Percentiles rank a stretch among this genome's conserved stretches.
These are phyloP conservation scores for Cryptococcus deneoformans DNA, from an alignment of 1,284 basidiomycete species.

Conservation along the genomic window DNA sequence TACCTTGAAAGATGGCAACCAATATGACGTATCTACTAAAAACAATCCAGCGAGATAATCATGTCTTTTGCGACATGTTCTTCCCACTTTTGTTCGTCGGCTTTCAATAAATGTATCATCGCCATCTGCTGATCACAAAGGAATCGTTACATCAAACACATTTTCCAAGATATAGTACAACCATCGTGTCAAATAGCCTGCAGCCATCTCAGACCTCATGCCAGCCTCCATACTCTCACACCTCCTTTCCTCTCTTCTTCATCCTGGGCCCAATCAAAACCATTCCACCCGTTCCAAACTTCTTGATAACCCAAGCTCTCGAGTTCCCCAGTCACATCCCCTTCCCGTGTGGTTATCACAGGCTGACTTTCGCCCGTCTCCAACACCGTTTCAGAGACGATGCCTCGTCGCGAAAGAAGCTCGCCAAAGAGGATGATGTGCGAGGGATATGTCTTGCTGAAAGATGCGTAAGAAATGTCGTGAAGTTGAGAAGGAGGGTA, in stretches of 20 bases:
- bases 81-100: constrained; percentile 18
- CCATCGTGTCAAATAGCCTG: neutral
- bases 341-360: neutral
- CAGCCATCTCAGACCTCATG: no score
- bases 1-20: no score
- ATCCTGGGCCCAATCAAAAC: constrained; percentile 67
- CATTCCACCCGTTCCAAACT: constrained; percentile 59
- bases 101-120: constrained; percentile 11
- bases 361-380: neutral
- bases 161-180: neutral
- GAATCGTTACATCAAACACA: neutral
- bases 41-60: no score
- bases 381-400: neutral
- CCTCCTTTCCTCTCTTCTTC: constrained; percentile 73
- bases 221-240: constrained; percentile 51
- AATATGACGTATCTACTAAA: no score
- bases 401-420: constrained; percentile 8
- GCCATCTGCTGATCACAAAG: constrained; percentile 10
- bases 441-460: constrained; percentile 49
- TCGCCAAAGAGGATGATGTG: constrained; percentile 31
- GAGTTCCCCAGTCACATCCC: constrained; percentile 55
- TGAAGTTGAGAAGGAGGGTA: constrained; percentile 43
- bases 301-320: constrained; percentile 62
- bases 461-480: constrained; percentile 49
- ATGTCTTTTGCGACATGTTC: no score